Percentiles rank a stretch among this genome's conserved stretches.
Evolutionary conservation across 2,329 filamentous ascomycete genomes (phyloP).

Genomic region (Aspergillus latus): DNA sequence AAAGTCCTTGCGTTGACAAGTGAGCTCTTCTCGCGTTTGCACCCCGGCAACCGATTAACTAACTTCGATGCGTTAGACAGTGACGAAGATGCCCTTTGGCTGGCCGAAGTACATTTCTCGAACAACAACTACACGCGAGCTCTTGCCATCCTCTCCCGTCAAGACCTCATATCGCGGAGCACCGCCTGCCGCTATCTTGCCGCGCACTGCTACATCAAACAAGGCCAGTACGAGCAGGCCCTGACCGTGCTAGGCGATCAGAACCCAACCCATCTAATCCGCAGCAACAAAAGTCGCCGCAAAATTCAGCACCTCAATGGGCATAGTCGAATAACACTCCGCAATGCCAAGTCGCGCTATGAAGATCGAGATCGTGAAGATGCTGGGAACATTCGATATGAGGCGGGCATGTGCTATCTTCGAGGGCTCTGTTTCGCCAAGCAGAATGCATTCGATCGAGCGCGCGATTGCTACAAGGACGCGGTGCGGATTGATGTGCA

Average conservation of each 20-base stretch:
- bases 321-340: constrained; percentile 50
- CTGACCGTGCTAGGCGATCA: constrained; percentile 83
- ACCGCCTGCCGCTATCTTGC: constrained; percentile 89
- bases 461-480: constrained; percentile 98
- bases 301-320: constrained; percentile 69
- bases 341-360: constrained; percentile 48
- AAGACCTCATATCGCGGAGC: constrained; percentile 74
- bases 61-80: constrained; percentile 60
- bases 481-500: constrained; percentile 95
- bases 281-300: constrained; percentile 64
- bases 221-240: constrained; percentile 85
- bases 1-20: constrained; percentile 93
- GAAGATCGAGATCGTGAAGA: constrained; percentile 69
- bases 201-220: constrained; percentile 91
- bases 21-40: constrained; percentile 46
- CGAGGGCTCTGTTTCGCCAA: constrained; percentile 93
- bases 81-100: constrained; percentile 92
- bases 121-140: constrained; percentile 94
- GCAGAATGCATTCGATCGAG: constrained; percentile 93
- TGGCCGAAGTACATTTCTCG: constrained; percentile 96
- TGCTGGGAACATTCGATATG: constrained; percentile 74
- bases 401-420: constrained; percentile 96
- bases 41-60: not conserved
- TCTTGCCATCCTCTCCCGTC: constrained; percentile 77
- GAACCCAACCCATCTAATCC: constrained; percentile 86